Percentiles rank a stretch among this genome's conserved stretches.
phyloP scores from a whole-genome alignment of 179 eudicot species.

The Spinacia oleracea region DNA sequence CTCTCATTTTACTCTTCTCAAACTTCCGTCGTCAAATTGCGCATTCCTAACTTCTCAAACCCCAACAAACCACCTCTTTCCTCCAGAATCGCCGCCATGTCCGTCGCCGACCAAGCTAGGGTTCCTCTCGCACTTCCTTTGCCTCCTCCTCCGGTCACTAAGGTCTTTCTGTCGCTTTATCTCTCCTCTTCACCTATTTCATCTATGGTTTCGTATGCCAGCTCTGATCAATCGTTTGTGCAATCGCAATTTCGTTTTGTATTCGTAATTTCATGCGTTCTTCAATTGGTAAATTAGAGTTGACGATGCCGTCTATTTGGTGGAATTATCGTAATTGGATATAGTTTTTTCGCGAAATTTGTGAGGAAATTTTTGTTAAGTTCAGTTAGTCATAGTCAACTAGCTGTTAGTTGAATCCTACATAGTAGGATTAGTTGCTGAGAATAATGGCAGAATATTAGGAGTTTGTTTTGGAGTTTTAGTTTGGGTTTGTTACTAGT shows the following conservation, averaged over 20 bases:
- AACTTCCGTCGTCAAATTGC: neutral
- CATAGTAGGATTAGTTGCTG: too few relatives aligned
- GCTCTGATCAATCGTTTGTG: neutral
- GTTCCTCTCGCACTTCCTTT: constrained; percentile 43
- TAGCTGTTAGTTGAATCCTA: too few relatives aligned
- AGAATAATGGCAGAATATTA: too few relatives aligned
- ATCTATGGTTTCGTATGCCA: neutral
- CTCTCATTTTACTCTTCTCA: constrained; percentile 11
- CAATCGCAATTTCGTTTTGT: neutral
- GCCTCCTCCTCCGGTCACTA: constrained; percentile 40
- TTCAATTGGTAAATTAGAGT: too few relatives aligned
- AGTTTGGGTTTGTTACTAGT: too few relatives aligned
- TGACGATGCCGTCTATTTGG: neutral
- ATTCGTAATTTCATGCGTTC: neutral
- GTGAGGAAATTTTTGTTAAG: too few relatives aligned
- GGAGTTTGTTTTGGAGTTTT: too few relatives aligned
- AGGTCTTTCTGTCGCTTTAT: constrained; percentile 21
- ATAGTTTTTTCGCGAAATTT: too few relatives aligned
- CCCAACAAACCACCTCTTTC: neutral
- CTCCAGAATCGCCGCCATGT: constrained; percentile 10
- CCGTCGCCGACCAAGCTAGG: constrained; percentile 35
- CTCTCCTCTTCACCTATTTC: neutral
- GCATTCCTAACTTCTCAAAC: neutral
- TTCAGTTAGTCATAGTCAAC: too few relatives aligned
- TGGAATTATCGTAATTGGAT: too few relatives aligned